phyloP scores from a whole-genome alignment of 2,329 filamentous ascomycete genomes.

The Xylariomycetidae sp. region DNA sequence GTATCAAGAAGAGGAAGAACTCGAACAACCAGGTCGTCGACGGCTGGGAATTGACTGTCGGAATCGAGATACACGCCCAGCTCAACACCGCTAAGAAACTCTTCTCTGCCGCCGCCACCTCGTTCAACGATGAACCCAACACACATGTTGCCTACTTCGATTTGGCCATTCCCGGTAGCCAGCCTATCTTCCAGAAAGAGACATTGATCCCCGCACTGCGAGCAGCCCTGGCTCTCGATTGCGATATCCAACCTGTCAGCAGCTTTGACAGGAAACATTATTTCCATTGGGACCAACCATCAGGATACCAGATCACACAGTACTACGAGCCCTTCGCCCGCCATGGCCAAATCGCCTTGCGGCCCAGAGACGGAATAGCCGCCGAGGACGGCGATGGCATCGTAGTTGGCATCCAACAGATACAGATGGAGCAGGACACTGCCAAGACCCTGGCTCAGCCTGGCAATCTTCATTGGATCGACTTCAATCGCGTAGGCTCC shows the following conservation, averaged over 20 bases:
- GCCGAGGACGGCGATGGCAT: constrained; percentile 67
- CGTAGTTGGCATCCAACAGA: constrained; percentile 78
- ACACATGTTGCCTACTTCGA: constrained; percentile 88
- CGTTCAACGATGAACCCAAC: constrained; percentile 68
- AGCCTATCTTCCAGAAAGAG: constrained; percentile 78
- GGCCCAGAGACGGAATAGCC: constrained; percentile 73
- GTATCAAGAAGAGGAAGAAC: constrained; percentile 42
- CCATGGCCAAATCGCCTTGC: constrained; percentile 68
- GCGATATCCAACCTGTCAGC: constrained; percentile 70
- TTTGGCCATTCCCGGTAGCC: constrained; percentile 80
- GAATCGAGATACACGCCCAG: constrained; percentile 96
- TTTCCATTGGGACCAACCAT: constrained; percentile 97
- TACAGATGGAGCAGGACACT: constrained; percentile 97
- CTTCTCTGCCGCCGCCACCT: constrained; percentile 71
- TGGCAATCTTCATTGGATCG: constrained; percentile 70
- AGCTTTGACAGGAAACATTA: constrained; percentile 97
- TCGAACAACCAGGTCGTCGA: constrained; percentile 46
- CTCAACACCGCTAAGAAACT: constrained; percentile 85
- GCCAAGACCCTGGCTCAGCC: constrained; percentile 85
- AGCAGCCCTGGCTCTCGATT: constrained; percentile 79
- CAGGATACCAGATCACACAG: constrained; percentile 96
- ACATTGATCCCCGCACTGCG: constrained; percentile 85
- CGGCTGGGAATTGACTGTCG: constrained; percentile 90
- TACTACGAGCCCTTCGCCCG: constrained; percentile 74
- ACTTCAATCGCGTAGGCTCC: constrained; percentile 89